A percentile compares a stretch with the other conserved stretches of the same genome.
phyloP scores from a whole-genome alignment of 306 rosid species.

The Citrullus colocynthis region DNA sequence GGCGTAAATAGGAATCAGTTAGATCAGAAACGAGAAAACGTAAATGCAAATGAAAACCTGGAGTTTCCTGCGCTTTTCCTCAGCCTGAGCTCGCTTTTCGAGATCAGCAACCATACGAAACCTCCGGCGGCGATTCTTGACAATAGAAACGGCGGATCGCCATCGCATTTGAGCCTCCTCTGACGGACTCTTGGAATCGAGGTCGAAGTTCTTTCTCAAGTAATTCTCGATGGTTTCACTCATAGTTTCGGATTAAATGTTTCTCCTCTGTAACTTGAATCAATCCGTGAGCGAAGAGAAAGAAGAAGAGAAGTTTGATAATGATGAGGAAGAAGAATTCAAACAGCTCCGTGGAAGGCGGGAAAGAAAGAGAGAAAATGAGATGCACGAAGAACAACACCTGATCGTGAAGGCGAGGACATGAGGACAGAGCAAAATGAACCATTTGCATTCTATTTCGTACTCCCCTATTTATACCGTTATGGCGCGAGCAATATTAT shows the following conservation, averaged over 20 bases:
- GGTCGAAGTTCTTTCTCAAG: constrained; percentile 50
- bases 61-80: constrained; percentile 35
- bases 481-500: too few species aligned
- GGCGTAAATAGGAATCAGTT: background rate
- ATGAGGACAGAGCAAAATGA: background rate
- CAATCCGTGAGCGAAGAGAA: background rate
- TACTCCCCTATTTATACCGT: background rate
- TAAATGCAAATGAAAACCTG: constrained; percentile 31
- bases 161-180: constrained; percentile 53
- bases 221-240: constrained; percentile 45
- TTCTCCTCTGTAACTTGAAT: background rate
- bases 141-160: constrained; percentile 75
- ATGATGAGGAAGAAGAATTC: constrained; percentile 5
- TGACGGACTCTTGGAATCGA: constrained; percentile 47
- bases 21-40: background rate
- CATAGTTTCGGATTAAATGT: background rate
- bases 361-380: constrained; percentile 8
- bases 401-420: background rate
- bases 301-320: background rate
- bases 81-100: constrained; percentile 62
- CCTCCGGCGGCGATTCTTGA: constrained; percentile 84
- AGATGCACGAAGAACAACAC: background rate
- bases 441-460: background rate
- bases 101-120: constrained; percentile 92
- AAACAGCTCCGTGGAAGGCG: constrained; percentile 2